Conservation (phyloP, 2,329 filamentous ascomycete species). For the Fusarium cyanostomum region DNA sequence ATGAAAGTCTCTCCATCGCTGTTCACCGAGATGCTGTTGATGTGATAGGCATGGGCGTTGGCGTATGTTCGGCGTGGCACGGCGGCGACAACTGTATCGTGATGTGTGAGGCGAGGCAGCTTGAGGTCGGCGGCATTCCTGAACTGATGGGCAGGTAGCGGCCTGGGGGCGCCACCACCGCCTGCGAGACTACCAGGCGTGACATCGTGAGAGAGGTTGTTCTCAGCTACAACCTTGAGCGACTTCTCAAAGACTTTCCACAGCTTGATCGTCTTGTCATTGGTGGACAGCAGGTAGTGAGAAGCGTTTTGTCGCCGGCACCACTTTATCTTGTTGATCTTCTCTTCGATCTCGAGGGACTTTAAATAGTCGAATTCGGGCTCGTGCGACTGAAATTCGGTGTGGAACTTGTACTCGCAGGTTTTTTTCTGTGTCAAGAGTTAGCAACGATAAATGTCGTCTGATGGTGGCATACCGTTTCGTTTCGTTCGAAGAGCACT, state of each 20-base stretch:
- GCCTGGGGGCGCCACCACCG: conserved; percentile 80
- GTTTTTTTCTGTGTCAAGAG: conserved; percentile 85
- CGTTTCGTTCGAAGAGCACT: conserved; percentile 90
- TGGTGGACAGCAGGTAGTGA: conserved; percentile 97
- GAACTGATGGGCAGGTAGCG: conserved; percentile 76
- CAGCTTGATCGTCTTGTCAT: conserved; percentile 99
- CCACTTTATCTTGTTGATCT: conserved; percentile 99
- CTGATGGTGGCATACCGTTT: conserved; percentile 73
- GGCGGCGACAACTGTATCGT: conserved; percentile 97
- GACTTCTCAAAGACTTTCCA: conserved; percentile 99
- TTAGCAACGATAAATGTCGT: conserved; percentile 22
- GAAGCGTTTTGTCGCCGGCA: conserved; percentile 97
- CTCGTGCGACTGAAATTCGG: conserved; percentile 99
- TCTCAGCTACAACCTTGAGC: conserved; percentile 97
- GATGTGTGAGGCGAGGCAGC: conserved; percentile 94
- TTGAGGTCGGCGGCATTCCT: conserved; percentile 85
- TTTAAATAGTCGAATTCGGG: conserved; percentile 99
- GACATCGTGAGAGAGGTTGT: conserved; percentile 94
- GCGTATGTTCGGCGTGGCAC: conserved; percentile 96
- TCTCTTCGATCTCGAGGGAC: conserved; percentile 99
- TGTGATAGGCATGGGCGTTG: conserved; percentile 98
- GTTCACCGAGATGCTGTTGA: conserved; percentile 99
- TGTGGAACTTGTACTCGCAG: conserved; percentile 99
- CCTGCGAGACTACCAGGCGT: conserved; percentile 79
- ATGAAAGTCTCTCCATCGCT: conserved; percentile 99